phyloP scores from a whole-genome alignment of 2,329 filamentous ascomycete genomes.

The Trichoderma endophyticum region DNA sequence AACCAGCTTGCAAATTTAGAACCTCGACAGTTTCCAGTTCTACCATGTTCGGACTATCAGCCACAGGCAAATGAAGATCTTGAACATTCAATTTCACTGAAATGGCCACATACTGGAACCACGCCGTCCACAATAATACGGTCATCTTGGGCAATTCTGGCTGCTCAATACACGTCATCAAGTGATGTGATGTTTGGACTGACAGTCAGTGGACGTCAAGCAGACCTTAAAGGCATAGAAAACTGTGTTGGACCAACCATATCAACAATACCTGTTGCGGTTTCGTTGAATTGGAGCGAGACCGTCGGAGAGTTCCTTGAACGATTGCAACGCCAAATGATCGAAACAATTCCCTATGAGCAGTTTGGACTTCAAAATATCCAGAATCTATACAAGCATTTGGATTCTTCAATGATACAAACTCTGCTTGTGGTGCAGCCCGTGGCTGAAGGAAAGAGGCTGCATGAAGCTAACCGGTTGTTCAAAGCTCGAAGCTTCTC shows the following conservation, averaged over 20 bases:
- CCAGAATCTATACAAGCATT: conserved; percentile 22
- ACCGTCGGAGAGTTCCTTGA: conserved; percentile 15
- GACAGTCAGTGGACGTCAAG: conserved; percentile 18
- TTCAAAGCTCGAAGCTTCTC: conserved; percentile 15
- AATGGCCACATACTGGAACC: background rate
- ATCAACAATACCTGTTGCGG: conserved; percentile 19
- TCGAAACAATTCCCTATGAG: conserved; percentile 26
- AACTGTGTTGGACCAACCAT: conserved; percentile 21
- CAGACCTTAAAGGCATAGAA: conserved; percentile 17
- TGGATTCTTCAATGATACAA: background rate
- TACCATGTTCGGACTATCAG: background rate
- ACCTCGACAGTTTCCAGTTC: background rate
- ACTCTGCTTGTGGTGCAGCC: conserved; percentile 15
- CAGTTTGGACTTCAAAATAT: conserved; percentile 28
- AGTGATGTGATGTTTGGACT: conserved; percentile 11
- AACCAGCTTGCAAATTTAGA: background rate
- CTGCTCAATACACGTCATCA: background rate
- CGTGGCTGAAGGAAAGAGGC: conserved; percentile 2
- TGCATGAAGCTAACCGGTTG: background rate
- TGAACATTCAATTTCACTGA: background rate
- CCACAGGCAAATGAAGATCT: background rate
- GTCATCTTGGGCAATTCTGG: background rate
- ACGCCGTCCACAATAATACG: conserved; percentile 12
- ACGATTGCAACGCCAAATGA: conserved; percentile 24
- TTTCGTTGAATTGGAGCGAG: conserved; percentile 11